Evolutionary conservation across 1,284 basidiomycete species (phyloP), one percentile per base, ranked within the genome.

Genomic region (Coriolopsis trogii): DNA sequence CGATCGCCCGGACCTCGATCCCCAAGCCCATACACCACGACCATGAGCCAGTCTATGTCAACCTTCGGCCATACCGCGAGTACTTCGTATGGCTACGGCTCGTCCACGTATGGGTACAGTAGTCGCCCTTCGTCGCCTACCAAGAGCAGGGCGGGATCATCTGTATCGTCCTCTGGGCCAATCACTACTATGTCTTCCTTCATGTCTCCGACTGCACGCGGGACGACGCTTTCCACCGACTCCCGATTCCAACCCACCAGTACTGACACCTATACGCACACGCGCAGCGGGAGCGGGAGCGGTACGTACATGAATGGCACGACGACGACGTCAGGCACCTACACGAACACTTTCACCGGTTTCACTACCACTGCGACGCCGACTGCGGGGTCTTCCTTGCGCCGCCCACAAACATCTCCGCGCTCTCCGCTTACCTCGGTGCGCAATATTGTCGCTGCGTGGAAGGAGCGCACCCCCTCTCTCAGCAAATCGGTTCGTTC

Each of bases 361-460:
- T 70, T 70, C 33, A 68, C 70, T 5, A 61, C 61, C 30, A 73
- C 71, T 0, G 66, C 69, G 2, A 63, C 67, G 3, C 63, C 63
- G 15, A 64, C 62, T 12, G 55, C 62, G n/a, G n/a, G n/a, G 3
- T 60, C 65, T 6, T 60, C 68, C 13, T 69, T 85, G 13, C 79
- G 82, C 28, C 76, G 82, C 38, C 81, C 83, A 3, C 79, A 80
- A 55, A 71, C 74, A 0, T 82, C 83, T 2, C 84, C 86, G 5
- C 79, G 84, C 6, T 87, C 85, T 4, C 87, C 88, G 2, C 72
- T 89, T 13, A 75, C 81, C 0, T 84, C 84, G 10, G 87, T 93
- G 28, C 78, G 87, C 23, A 92, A 89, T 56, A 85, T 93, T 52
- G 86, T 94, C 10, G 81, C 84, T 0, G 77, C 86, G 3, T 93